Evolutionary conservation across 108 stramenopile species (phyloP), one percentile per base, ranked within the genome.

Genomic region (Fistulifera pelliculosa): DNA sequence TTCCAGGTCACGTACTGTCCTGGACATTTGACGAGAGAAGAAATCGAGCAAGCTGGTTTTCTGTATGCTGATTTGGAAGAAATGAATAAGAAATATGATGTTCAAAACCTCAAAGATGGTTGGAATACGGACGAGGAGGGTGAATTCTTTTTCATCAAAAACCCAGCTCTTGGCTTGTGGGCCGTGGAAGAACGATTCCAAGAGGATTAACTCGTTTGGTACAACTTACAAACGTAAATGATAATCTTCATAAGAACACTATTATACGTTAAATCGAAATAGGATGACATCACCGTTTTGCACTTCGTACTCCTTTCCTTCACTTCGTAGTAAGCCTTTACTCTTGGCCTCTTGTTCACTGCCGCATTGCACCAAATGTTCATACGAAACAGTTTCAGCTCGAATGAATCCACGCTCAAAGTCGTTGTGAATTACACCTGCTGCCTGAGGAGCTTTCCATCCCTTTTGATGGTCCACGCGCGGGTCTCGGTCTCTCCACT

Each of bases 351-450:
- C 92, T 54, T 77, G 77, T 63, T 98, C 97, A 55, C 87, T 87
- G 2, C 97, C 97, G 27, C 74, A 80, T 0, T 58, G 76, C 22
- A 97, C 78, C 45, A 97, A 62, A 57, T 96, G 94, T 1, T 96
- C 92, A 55, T 90, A 99, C 4, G 77, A 70, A 43, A 97, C 91
- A 1, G 95, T 94, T 58, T 99, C 99, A 10, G 99, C 99, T 13
- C 94, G 86, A 66, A 99, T 99, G 65, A 99, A 99, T 38, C 98
- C 96, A 8, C 93, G 74, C 60, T 95, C 94, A 64, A 99, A 97
- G 61, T 99, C 99, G 41, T 83, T 80, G 76, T 99, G 99, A 64
- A 99, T 99, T 10, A 97, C 96, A 3, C 97, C 99, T 7, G 95
- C 95, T 16, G 95, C 94, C 52, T 96, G 62, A 11, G 95, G 97